Conservation (phyloP, 2,329 filamentous ascomycete genomes). For the Pseudogymnoascus sp. region DNA sequence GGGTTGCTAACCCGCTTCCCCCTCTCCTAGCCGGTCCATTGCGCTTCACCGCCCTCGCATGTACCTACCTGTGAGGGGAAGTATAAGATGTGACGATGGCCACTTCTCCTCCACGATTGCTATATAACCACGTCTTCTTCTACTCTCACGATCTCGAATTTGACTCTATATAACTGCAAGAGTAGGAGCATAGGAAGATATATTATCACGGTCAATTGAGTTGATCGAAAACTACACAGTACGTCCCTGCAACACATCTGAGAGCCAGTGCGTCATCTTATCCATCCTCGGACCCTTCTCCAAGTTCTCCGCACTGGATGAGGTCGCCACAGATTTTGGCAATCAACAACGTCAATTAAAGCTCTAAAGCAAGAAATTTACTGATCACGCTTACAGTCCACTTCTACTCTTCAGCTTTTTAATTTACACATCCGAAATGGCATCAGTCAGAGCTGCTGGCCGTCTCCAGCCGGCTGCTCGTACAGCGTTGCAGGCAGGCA, state of each 20-base stretch:
- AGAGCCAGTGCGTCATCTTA: neutral
- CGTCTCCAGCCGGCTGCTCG: conserved; percentile 22
- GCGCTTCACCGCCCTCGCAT: conserved; percentile 1
- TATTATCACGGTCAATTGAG: neutral
- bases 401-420: neutral
- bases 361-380: neutral
- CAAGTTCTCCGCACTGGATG: neutral
- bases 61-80: neutral
- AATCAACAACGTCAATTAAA: neutral
- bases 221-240: neutral
- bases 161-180: neutral
- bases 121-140: neutral
- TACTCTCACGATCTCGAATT: neutral
- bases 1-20: neutral
- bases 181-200: neutral
- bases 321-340: neutral
- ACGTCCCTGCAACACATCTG: neutral
- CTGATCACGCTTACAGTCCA: neutral
- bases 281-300: neutral
- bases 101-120: neutral
- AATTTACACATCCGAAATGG: conserved; percentile 17
- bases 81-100: neutral
- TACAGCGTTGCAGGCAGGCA: neutral
- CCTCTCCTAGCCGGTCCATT: conserved; percentile 5
- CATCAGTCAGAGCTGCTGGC: conserved; percentile 26